Base-by-base conservation (phyloP, 2,329 filamentous ascomycete species). In the Geoglossum cookeanum region DNA sequence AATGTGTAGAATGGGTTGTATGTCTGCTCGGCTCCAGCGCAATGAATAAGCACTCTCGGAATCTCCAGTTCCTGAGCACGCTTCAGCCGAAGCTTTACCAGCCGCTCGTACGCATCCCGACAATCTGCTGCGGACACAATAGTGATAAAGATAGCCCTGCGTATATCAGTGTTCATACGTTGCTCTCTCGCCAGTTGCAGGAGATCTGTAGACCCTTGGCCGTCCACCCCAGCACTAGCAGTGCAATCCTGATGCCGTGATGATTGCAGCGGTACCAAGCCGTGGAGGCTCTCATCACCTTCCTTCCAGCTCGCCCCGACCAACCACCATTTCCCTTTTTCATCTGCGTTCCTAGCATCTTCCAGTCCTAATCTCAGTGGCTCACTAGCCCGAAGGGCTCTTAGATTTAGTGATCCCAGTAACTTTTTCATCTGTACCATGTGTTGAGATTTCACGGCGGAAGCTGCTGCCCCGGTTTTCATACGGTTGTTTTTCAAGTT, bases 261-360 rank as follows among this genome's bases (percentile, higher is more conserved):
- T 37, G 5, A 22, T 3, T 63, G 65, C 1, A 73, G 66, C 17
- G 68, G 67, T 48, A 71, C 67, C 58, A 72, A 69, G 57, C 57
- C 62, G 59, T 59, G 61, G 58, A 65, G 62, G 32, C 70, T 68
- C n/a, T 72, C 70, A 11, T 58, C 62, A 17, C 69, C 62, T 59
- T 75, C 67, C 45, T 73, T 74, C 80, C 91, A 96, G 68, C 89
- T 95, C n/a, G 92, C 91, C 55, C 92, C 92, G 4, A 97, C 87
- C 22, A 97, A 79, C 92, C 92, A 98, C 92, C 92, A 98, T 72
- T 95, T 96, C 0, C 92, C 92, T 66, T 84, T 86, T 66, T 85
- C 91, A 45, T 91, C 85, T 0, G 84, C 84, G 60, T 90, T 80
- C 61, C 81, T 81, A 55, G 98, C 87, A 65, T 98, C 92, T 42